These are phyloP conservation scores for Septoria petroselini DNA, from an alignment of 2,329 filamentous ascomycete genomes.

Conservation along the genomic window DNA sequence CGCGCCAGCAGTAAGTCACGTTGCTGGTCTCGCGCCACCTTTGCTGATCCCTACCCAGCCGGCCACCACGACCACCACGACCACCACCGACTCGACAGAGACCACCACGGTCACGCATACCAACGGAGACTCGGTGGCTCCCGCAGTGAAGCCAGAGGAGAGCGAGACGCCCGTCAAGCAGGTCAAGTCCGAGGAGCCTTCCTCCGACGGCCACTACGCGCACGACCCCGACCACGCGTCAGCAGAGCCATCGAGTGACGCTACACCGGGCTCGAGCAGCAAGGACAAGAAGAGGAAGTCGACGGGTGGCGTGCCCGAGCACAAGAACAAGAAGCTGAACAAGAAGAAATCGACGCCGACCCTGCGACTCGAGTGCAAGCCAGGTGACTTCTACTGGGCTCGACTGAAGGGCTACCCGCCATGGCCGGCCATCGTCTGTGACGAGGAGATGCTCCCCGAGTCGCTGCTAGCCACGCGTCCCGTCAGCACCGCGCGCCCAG, in stretches of 20 bases:
- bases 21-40: constrained; percentile 15
- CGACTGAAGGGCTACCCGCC: constrained; percentile 91
- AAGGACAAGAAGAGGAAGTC: constrained; percentile 56
- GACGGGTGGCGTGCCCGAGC: constrained; percentile 58
- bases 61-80: constrained; percentile 18
- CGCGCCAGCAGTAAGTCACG: constrained; percentile 31
- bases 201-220: constrained; percentile 28
- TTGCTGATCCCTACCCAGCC: constrained; percentile 30
- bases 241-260: constrained; percentile 23
- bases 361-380: constrained; percentile 69
- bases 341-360: constrained; percentile 78
- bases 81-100: constrained; percentile 19
- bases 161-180: constrained; percentile 31
- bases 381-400: constrained; percentile 88
- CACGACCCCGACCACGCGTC: constrained; percentile 26
- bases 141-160: constrained; percentile 28
- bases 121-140: constrained; percentile 27
- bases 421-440: constrained; percentile 91
- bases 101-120: constrained; percentile 24
- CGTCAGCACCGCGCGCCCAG: constrained; percentile 74
- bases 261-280: constrained; percentile 28
- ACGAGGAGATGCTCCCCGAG: constrained; percentile 88
- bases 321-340: constrained; percentile 76
- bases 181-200: constrained; percentile 29
- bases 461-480: constrained; percentile 74